These are phyloP conservation scores for Babesia bigemina DNA, from an alignment of 169 alveolate species.

Conservation along the genomic window DNA sequence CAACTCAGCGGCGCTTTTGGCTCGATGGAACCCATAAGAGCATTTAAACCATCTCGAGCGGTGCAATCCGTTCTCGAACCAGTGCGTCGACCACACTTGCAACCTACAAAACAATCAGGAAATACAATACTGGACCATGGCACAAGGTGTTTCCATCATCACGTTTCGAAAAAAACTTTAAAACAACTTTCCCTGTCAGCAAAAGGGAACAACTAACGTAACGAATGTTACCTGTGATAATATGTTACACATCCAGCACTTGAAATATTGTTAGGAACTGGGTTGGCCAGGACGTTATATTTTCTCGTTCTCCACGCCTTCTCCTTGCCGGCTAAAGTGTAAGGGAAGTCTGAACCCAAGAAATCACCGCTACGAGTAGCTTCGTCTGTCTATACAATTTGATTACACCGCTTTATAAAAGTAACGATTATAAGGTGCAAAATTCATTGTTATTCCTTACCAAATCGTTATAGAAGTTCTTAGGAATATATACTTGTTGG, in stretches of 20 bases:
- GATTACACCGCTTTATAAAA: not conserved
- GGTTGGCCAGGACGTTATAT: slow-evolving; percentile 71
- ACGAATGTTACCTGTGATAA: slow-evolving; percentile 62
- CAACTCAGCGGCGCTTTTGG: slow-evolving; percentile 82
- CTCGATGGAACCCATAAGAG: slow-evolving; percentile 82
- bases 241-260: slow-evolving; percentile 72
- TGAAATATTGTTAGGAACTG: slow-evolving; percentile 73
- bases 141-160: too few relatives aligned
- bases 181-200: too few relatives aligned
- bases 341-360: slow-evolving; percentile 82
- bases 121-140: too few relatives aligned
- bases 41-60: slow-evolving; percentile 82
- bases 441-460: slow-evolving; percentile 40
- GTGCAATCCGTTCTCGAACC: slow-evolving; percentile 84
- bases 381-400: slow-evolving; percentile 44
- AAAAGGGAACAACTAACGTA: too few relatives aligned
- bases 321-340: slow-evolving; percentile 70
- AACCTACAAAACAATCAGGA: slow-evolving; percentile 49
- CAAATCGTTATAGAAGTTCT: slow-evolving; percentile 64
- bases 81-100: slow-evolving; percentile 83
- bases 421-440: too few relatives aligned
- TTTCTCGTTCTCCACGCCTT: slow-evolving; percentile 78
- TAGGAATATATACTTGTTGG: slow-evolving; percentile 69
- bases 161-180: too few relatives aligned
- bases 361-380: slow-evolving; percentile 79